These are phyloP conservation scores for Exophiala sideris DNA, from an alignment of 2,329 filamentous ascomycete genomes.

Conservation along the genomic window DNA sequence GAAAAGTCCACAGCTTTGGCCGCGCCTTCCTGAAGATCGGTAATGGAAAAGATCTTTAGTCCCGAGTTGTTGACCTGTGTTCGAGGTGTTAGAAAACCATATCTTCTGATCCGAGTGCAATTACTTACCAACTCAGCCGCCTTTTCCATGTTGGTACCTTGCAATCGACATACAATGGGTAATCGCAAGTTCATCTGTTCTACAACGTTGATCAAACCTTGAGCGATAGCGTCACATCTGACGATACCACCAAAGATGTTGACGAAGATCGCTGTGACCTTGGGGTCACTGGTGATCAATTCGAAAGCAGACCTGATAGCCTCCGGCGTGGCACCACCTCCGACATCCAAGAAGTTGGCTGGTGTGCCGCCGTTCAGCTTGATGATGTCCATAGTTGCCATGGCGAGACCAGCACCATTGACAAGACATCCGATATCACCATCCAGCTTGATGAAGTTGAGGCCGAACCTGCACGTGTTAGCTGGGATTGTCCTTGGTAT, in stretches of 20 bases:
- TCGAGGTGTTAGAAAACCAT: not conserved
- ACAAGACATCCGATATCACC: slow-evolving; percentile 94
- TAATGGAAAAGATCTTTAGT: slow-evolving; percentile 99
- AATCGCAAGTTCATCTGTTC: slow-evolving; percentile 93
- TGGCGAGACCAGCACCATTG: slow-evolving; percentile 97
- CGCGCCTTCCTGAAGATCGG: slow-evolving; percentile 93
- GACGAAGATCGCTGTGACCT: slow-evolving; percentile 98
- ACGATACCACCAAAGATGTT: slow-evolving; percentile 99
- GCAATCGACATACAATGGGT: slow-evolving; percentile 92
- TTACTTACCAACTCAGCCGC: slow-evolving; percentile 72
- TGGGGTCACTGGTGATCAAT: slow-evolving; percentile 96
- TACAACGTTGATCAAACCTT: slow-evolving; percentile 92
- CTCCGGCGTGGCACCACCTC: slow-evolving; percentile 91
- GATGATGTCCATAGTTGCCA: slow-evolving; percentile 99
- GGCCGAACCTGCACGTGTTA: slow-evolving; percentile 51
- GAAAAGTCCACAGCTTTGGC: slow-evolving; percentile 99
- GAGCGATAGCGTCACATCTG: slow-evolving; percentile 93
- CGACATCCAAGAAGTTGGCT: slow-evolving; percentile 98
- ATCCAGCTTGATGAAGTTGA: slow-evolving; percentile 99
- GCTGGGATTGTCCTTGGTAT: slow-evolving; percentile 6
- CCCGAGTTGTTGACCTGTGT: slow-evolving; percentile 85
- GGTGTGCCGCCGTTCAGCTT: slow-evolving; percentile 96
- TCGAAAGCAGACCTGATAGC: slow-evolving; percentile 98
- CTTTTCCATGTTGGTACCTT: slow-evolving; percentile 97
- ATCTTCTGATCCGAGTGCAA: not conserved